Evolutionary conservation across 768 basidiomycete genomes (phyloP), one percentile per base, ranked within the genome.

Genomic region (Pulveroboletus sp.): DNA sequence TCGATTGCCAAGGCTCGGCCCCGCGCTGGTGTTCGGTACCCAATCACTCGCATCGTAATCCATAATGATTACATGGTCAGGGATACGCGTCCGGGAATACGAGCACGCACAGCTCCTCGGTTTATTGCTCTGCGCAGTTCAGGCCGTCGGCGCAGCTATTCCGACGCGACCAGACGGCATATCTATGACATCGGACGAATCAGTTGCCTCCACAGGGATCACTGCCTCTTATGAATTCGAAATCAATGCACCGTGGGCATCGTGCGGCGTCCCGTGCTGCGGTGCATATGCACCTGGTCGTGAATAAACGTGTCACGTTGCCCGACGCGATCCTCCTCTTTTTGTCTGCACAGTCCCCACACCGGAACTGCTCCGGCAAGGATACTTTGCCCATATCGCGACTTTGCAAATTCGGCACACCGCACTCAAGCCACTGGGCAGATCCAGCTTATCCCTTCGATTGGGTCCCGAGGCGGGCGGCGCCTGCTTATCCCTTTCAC

Each of bases 271-370:
- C 20, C 13, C 31, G 34, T 8, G 34, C 55, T 46, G 47, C 47
- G 41, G 43, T 29, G 51, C 46, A 37, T 27, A 19, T 31, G 37
- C 12, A 14, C 21, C n/a, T 11, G 41, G 4, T 48, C 59, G 19
- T n/a, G 13, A 42, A 45, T 10, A 39, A 51, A 61, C 61, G 61
- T 56, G 57, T 51, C 50, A 36, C 6, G 47, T 50, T 10, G 31
- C 34, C 54, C 57, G 54, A 61, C 54, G 39, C 40, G 16, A 1
- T 19, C 16, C 12, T 27, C 13, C 36, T 23, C 40, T n/a, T 36
- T 31, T 31, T 17, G 47, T 16, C 17, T 35, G 5, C 27, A 19
- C 27, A 16, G 16, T 8, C 12, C 36, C 11, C 31, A 27, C 27
- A 3, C 43, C 51, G 53, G 60, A 62, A 14, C 59, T 47, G 20